Conservation (phyloP, 192 early-diverging fungal species). For the Coemansia erecta region DNA sequence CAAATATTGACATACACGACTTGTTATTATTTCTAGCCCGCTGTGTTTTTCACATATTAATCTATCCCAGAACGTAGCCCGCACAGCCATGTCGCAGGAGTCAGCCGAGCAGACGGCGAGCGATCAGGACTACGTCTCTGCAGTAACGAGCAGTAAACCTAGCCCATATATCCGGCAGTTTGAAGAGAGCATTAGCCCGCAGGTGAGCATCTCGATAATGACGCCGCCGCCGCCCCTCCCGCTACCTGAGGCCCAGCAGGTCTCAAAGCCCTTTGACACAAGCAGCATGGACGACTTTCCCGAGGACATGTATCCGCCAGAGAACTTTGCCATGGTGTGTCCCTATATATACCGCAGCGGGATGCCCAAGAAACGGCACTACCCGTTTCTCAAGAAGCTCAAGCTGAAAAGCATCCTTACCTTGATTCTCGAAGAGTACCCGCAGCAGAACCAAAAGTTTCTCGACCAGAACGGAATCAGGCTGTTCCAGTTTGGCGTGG, state of each 20-base stretch:
- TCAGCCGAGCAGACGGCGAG: not conserved
- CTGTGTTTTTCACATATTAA: too few relatives aligned
- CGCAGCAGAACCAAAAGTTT: constrained; percentile 84
- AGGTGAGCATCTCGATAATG: constrained; percentile 29
- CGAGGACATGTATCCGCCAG: constrained; percentile 76
- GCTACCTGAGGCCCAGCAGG: not conserved
- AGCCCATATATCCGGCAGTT: not conserved
- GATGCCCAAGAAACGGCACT: constrained; percentile 90
- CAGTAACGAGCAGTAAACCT: not conserved
- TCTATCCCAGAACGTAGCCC: too few relatives aligned
- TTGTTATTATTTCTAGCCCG: too few relatives aligned
- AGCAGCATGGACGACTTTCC: constrained; percentile 14
- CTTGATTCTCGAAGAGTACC: constrained; percentile 90
- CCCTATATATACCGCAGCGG: constrained; percentile 92
- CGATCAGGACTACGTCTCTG: not conserved
- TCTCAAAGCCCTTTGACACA: not conserved
- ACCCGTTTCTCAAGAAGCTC: constrained; percentile 84
- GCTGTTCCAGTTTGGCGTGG: constrained; percentile 84
- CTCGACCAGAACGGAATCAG: constrained; percentile 73
- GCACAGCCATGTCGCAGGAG: too few relatives aligned
- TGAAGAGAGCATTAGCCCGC: constrained; percentile 15
- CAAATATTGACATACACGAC: too few relatives aligned
- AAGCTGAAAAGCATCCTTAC: constrained; percentile 88
- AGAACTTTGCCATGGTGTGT: constrained; percentile 96
- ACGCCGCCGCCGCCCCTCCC: constrained; percentile 7